Base-by-base conservation (phyloP, 768 basidiomycete species). In the Clavulina sp. region DNA sequence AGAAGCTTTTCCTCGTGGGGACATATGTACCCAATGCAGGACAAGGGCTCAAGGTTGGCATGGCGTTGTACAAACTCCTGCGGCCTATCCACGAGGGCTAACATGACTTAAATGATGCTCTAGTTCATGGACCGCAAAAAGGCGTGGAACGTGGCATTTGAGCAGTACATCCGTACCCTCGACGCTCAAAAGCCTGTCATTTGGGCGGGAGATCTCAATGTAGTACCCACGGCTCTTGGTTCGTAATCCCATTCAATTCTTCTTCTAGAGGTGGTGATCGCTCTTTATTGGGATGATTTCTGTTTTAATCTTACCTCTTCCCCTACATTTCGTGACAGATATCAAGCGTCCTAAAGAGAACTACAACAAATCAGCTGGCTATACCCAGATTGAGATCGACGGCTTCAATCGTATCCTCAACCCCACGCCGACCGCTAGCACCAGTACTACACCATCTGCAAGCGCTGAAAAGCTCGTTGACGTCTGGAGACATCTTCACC, bases 11-110 rank as follows among this genome's bases (percentile, higher is more conserved):
- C 56, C 57, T 92, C 4, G 67, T 91, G 30, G 81, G 80, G 9
- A 85, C 85, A 18, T 91, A 91, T 57, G 82, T 84, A 29, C 78
- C 82, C 6, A 91, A 92, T 56, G 87, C 88, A 1, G 88, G 88
- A 2, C 64, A 72, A 46, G 70, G 73, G 5, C 66, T 92, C 30
- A 86, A 89, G 76, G 84, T 81, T 28, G 54, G 21, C 16, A 49
- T 13, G 7, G 7, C 28, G 43, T 6, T n/a, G 18, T 9, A 30
- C 32, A 9, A 33, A 13, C 26, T 33, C 24, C 3, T 40, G n/a
- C n/a, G n/a, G n/a, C n/a, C n/a, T n/a, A n/a, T n/a, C n/a, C n/a
- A n/a, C n/a, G n/a, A n/a, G n/a, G n/a, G n/a, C n/a, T n/a, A 4
- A 19, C 40, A 21, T 23, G 36, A 23, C 3, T 34, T 41, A 52